Evolutionary conservation across 176 grass and related monocot genomes (phyloP).

Genomic region (Phyllostachys edulis): DNA sequence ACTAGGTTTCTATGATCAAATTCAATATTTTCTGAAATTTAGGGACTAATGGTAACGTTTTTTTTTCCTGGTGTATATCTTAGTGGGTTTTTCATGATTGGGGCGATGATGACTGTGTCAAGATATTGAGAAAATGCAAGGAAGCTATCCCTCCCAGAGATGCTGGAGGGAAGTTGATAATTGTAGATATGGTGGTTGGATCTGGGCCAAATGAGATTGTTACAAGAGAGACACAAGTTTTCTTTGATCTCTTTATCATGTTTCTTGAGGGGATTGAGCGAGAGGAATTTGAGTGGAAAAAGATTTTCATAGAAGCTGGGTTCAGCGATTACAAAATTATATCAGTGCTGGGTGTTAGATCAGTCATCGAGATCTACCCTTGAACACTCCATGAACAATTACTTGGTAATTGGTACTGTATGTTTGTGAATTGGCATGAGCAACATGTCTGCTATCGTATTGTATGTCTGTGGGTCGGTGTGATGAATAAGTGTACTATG

Average conservation of each 20-base stretch:
- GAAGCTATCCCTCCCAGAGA: slow-evolving; percentile 41
- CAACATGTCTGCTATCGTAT: no score
- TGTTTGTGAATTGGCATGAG: no score
- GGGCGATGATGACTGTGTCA: slow-evolving; percentile 18
- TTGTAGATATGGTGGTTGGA: slow-evolving; percentile 48
- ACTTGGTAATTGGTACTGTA: no score
- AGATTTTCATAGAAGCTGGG: slow-evolving; percentile 30
- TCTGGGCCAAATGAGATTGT: not conserved
- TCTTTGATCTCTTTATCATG: slow-evolving; percentile 48
- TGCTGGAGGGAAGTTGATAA: slow-evolving; percentile 43
- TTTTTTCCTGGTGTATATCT: no score
- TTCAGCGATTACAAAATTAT: slow-evolving; percentile 41
- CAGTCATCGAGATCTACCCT: slow-evolving; percentile 47
- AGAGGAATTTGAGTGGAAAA: slow-evolving; percentile 36
- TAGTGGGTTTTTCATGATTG: slow-evolving; percentile 42
- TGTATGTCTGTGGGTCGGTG: no score
- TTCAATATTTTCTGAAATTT: not conserved
- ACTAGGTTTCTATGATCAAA: no score
- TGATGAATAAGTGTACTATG: no score
- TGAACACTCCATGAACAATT: not conserved
- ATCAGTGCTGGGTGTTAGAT: slow-evolving; percentile 19
- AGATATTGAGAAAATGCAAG: slow-evolving; percentile 42
- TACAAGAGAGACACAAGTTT: slow-evolving; percentile 10
- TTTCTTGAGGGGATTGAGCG: slow-evolving; percentile 4
- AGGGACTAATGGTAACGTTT: not conserved